Conservation (phyloP, 129 eudicot species). For the Chrysanthemum makinoi region DNA sequence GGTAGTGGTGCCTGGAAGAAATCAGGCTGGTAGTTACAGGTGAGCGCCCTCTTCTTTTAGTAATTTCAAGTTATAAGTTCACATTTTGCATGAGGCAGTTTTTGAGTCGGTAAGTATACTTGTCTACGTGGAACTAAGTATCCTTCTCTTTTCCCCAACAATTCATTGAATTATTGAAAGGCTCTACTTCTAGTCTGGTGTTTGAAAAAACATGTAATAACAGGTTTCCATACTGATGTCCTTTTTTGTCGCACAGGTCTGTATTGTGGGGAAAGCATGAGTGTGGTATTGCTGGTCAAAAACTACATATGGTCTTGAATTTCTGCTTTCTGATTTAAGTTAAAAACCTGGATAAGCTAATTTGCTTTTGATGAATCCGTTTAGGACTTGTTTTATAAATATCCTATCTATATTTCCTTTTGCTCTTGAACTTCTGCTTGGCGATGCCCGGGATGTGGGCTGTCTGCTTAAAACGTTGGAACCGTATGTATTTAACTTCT, state of each 20-base stretch:
- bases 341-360: neutral
- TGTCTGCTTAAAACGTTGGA: neutral
- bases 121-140: too few relatives aligned
- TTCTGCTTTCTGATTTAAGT: neutral
- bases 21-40: conserved; percentile 32
- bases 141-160: too few relatives aligned
- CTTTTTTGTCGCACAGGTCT: too few relatives aligned
- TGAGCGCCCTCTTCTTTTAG: neutral
- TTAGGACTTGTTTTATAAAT: conserved; percentile 2
- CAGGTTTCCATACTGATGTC: too few relatives aligned
- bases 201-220: too few relatives aligned
- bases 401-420: neutral
- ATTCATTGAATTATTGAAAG: too few relatives aligned
- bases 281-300: neutral
- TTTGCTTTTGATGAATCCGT: conserved; percentile 13
- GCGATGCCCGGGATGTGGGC: conserved; percentile 4
- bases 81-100: too few relatives aligned
- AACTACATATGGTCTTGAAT: too few relatives aligned
- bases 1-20: conserved; percentile 44
- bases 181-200: too few relatives aligned
- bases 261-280: too few relatives aligned
- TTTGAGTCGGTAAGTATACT: too few relatives aligned
- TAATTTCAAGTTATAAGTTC: too few relatives aligned
- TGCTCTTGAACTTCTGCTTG: neutral
- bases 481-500: neutral